Base-by-base conservation (phyloP, 768 basidiomycete genomes). In the Trichaptum fuscoviolaceum region DNA sequence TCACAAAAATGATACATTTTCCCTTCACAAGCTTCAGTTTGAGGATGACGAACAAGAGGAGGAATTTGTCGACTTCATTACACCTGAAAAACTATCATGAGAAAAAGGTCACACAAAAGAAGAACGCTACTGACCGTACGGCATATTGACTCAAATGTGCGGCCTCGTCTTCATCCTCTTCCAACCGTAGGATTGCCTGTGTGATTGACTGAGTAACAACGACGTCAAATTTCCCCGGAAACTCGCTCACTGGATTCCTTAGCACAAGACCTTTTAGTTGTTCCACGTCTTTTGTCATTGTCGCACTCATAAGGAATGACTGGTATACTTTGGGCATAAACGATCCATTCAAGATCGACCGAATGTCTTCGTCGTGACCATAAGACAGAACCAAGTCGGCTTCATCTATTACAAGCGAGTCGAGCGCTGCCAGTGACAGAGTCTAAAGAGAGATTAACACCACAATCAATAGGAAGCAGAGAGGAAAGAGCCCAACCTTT, bases 341-440 rank as follows among this genome's bases (percentile, higher is more conserved):
- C 58, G 82, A 84, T 61, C 86, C 92, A 24, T 24, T 26, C 64
- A 81, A 88, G 59, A 88, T 83, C 67, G 88, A 85, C 27, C 88
- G 85, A 59, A 96, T 85, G 67, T 95, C 93, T 72, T 95, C 92
- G 68, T 95, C 91, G 70, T 99, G 94, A 2, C 97, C 97, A 74
- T 99, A 99, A 0, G 96, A 98, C 23, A 99, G 83, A 64, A 99
- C 92, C 42, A 99, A 85, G 74, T 99, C 97, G 25, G 97, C 97
- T 78, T 99, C 97, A 74, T 99, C 97, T 66, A 99, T 96, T 30
- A 96, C 91, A 20, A 99, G 85, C 5, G 92, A 91, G 60, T 94
- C 91, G 34, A 99, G 78, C 0, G 84, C 81, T 15, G 83, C 72
- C 0, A 95, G 77, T 2, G 81, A 83, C 8, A 99, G 79, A 0